Percentiles rank a stretch among this genome's conserved stretches.
These are phyloP conservation scores for Picocystis salinarum DNA, from an alignment of 139 green algal genomes.

Conservation along the genomic window DNA sequence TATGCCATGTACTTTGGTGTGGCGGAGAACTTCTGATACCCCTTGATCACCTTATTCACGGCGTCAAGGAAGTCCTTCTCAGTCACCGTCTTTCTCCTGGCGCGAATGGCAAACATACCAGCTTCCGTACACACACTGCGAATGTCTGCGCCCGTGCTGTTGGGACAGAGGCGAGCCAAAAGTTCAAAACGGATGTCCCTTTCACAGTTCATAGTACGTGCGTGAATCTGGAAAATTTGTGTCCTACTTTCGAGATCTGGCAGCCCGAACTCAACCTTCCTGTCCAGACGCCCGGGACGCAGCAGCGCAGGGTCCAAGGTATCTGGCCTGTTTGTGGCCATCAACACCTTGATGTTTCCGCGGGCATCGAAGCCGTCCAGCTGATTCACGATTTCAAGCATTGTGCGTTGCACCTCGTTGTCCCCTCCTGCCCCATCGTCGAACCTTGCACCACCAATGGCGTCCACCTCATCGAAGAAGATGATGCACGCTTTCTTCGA, in stretches of 20 bases:
- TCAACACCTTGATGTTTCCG: conserved; percentile 92
- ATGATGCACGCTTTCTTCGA: conserved; percentile 97
- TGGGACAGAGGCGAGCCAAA: conserved; percentile 81
- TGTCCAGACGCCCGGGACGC: conserved; percentile 79
- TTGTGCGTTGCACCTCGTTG: conserved; percentile 98
- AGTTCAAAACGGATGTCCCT: conserved; percentile 91
- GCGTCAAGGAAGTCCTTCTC: conserved; percentile 99
- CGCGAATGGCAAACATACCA: conserved; percentile 80
- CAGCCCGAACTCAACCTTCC: conserved; percentile 93
- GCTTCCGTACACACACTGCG: conserved; percentile 87
- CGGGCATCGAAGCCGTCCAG: conserved; percentile 94
- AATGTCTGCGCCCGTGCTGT: conserved; percentile 89
- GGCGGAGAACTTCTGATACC: conserved; percentile 95
- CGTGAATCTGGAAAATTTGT: conserved; percentile 97
- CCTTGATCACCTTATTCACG: conserved; percentile 94
- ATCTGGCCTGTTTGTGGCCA: conserved; percentile 85
- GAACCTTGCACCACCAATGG: conserved; percentile 88
- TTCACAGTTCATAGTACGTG: conserved; percentile 88
- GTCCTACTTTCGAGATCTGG: conserved; percentile 82
- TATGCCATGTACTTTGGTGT: conserved; percentile 96
- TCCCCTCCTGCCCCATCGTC: conserved; percentile 88
- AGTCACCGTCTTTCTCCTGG: conserved; percentile 60
- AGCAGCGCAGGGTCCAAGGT: conserved; percentile 93
- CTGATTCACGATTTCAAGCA: conserved; percentile 99
- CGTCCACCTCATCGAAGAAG: conserved; percentile 96